Evolutionary conservation across 495 filamentous ascomycete species (phyloP).

Genomic region (Aspergillus indologenus): DNA sequence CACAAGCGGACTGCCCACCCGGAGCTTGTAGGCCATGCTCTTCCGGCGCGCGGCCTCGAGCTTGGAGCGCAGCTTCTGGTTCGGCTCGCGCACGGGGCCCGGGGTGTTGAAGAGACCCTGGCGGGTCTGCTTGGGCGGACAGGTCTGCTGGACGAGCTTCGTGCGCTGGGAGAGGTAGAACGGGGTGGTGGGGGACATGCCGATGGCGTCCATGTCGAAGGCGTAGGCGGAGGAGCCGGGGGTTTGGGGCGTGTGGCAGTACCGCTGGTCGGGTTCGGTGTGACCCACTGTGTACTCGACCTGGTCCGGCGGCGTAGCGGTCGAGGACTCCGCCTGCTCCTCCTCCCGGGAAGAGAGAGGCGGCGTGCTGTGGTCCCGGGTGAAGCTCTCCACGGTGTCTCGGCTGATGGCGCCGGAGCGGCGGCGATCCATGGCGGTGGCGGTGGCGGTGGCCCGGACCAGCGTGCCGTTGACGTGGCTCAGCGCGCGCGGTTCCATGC

Average conservation of each 20-base stretch:
- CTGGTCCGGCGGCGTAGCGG: too few relatives aligned
- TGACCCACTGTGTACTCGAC: conserved; percentile 7
- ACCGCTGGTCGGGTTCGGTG: conserved; percentile 19
- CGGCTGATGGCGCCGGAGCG: conserved; percentile 36
- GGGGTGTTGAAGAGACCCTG: conserved; percentile 40
- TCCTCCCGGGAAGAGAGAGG: conserved; percentile 15
- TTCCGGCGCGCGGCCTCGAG: conserved; percentile 74
- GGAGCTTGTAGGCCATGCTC: conserved; percentile 78
- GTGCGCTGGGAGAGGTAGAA: conserved; percentile 53
- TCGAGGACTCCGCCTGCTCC: too few relatives aligned
- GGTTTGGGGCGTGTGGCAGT: conserved; percentile 31
- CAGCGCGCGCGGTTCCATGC: conserved; percentile 83
- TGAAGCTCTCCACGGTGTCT: conserved; percentile 37
- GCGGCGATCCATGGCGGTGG: conserved; percentile 23
- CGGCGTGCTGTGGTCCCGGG: conserved; percentile 29
- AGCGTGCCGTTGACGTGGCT: conserved; percentile 69
- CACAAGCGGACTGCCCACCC: conserved; percentile 69
- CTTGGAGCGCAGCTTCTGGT: conserved; percentile 56
- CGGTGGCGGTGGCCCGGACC: conserved; percentile 19
- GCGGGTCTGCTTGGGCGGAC: conserved; percentile 63
- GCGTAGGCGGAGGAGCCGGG: conserved; percentile 30
- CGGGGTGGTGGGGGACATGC: conserved; percentile 54
- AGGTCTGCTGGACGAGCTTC: conserved; percentile 64
- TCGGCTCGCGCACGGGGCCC: conserved; percentile 27
- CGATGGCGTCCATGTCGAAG: conserved; percentile 42